Evolutionary conservation across 2,329 filamentous ascomycete genomes (phyloP), one percentile per base, ranked within the genome.

Genomic region (Diaporthe nobilis): DNA sequence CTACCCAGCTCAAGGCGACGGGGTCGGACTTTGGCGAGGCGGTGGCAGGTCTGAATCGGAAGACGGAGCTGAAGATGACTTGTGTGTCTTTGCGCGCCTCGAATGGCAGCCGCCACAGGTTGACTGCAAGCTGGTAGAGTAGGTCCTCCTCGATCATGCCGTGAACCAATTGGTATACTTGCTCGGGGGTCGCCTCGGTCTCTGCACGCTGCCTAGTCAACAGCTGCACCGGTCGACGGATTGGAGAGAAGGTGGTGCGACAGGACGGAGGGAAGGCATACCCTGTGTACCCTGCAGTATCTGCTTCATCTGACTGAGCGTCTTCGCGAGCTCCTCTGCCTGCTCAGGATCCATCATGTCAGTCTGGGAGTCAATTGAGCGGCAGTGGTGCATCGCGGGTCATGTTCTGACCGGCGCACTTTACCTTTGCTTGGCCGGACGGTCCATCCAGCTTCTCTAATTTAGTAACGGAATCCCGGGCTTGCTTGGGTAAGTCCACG

Each of bases 31-130:
- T 92, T 17, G 90, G 88, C 28, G 92, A 91, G 2, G 90, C 90
- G 58, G 90, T 91, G 57, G 91, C 88, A 8, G 94, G 94, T 78
- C 94, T 94, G 88, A 97, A 98, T 79, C 96, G 94, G 83, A 98
- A 95, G 79, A 97, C 94, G 84, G 96, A 97, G 55, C 95, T 98
- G 86, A 98, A 97, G 83, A 98, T 97, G 78, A 97, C 94, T 83
- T 98, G 96, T 17, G 95, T 94, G 82, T 98, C 96, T 87, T 98
- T 98, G 81, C 96, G 93, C 51, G 96, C 95, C 87, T 99, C 97
- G 87, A 99, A 99, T 0, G 96, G 95, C 6, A 99, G 90, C 71
- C 93, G 91, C 85, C 95, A 92, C 61, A 99, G 93, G 82, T 94
- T 94, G 77, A 93, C 90, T 28, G 96, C 95, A 75, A 99, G 92